Evolutionary conservation across 805 yeast genomes (phyloP).

Genomic region (Nakazawaea anatomiae): DNA sequence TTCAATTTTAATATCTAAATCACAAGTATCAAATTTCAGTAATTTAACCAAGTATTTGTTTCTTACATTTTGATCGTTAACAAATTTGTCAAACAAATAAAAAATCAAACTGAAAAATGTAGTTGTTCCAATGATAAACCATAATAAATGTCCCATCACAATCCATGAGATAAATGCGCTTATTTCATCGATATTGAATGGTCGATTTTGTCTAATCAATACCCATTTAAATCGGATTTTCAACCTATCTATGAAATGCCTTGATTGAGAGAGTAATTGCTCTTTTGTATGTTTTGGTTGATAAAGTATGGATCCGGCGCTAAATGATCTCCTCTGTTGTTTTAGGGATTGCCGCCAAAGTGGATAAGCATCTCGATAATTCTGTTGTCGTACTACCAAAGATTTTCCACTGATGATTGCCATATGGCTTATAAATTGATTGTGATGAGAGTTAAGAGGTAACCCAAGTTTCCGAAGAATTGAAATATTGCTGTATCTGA

Average conservation of each 20-base stretch:
- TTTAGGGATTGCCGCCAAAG: background rate
- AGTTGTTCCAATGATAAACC: constrained; percentile 53
- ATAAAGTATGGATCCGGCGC: background rate
- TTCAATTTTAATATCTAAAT: constrained; percentile 19
- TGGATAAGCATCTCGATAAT: no score
- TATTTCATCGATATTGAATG: constrained; percentile 43
- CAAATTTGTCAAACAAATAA: constrained; percentile 34
- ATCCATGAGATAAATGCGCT: constrained; percentile 53
- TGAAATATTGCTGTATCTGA: no score
- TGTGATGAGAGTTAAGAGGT: no score
- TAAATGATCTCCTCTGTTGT: background rate
- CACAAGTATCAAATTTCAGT: constrained; percentile 24
- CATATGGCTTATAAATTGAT: no score
- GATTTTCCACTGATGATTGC: no score
- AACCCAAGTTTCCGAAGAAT: no score
- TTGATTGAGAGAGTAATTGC: constrained; percentile 19
- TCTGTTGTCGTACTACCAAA: no score
- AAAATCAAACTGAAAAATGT: constrained; percentile 44
- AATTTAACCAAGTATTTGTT: constrained; percentile 22
- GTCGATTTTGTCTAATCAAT: constrained; percentile 39
- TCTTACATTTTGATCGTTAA: constrained; percentile 20
- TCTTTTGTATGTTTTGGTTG: constrained; percentile 17
- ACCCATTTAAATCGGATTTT: constrained; percentile 35
- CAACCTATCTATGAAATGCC: constrained; percentile 3
- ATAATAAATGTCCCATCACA: constrained; percentile 49